A percentile compares a stretch with the other conserved stretches of the same genome.
phyloP scores from a whole-genome alignment of 345 rosid species.

The Anastatica hierochuntica region DNA sequence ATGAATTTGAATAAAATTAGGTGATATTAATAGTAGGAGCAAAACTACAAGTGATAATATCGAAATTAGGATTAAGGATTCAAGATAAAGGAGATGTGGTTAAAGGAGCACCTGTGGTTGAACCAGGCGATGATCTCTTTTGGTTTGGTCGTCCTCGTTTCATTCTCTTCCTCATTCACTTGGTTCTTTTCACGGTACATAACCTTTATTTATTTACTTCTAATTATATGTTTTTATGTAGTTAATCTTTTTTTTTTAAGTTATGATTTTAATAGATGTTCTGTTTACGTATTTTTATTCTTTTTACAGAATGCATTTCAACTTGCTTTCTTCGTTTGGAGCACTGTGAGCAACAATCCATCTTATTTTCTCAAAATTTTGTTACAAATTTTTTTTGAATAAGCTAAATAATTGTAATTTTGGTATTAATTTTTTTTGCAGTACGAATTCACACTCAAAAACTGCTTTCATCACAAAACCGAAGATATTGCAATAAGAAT shows the following conservation, averaged over 20 bases:
- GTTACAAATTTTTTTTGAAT: not conserved
- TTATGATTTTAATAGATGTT: not conserved
- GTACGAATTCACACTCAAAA: slow-evolving; percentile 39
- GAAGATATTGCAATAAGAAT: slow-evolving; percentile 56
- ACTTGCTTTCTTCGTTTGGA: slow-evolving; percentile 76
- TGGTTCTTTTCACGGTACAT: slow-evolving; percentile 81
- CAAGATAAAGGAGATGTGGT: slow-evolving; percentile 84
- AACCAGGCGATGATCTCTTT: slow-evolving; percentile 87
- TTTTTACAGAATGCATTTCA: slow-evolving; percentile 73
- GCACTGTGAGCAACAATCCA: slow-evolving; percentile 37
- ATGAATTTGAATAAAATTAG: not conserved
- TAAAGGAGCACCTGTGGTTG: slow-evolving; percentile 82
- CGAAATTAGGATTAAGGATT: slow-evolving; percentile 66
- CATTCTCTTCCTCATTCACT: slow-evolving; percentile 73
- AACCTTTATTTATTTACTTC: no score
- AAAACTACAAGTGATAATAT: slow-evolving; percentile 82
- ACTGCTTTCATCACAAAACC: slow-evolving; percentile 47
- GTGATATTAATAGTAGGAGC: slow-evolving; percentile 62
- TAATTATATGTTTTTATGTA: not conserved
- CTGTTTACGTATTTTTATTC: not conserved
- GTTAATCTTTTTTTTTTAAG: not conserved
- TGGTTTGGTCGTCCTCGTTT: slow-evolving; percentile 89
- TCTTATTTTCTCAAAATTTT: not conserved
- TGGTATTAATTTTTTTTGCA: slow-evolving; percentile 26
- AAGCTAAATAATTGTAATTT: not conserved